phyloP scores from a whole-genome alignment of 1,284 basidiomycete genomes.

The Kalmanozyma brasiliensis region DNA sequence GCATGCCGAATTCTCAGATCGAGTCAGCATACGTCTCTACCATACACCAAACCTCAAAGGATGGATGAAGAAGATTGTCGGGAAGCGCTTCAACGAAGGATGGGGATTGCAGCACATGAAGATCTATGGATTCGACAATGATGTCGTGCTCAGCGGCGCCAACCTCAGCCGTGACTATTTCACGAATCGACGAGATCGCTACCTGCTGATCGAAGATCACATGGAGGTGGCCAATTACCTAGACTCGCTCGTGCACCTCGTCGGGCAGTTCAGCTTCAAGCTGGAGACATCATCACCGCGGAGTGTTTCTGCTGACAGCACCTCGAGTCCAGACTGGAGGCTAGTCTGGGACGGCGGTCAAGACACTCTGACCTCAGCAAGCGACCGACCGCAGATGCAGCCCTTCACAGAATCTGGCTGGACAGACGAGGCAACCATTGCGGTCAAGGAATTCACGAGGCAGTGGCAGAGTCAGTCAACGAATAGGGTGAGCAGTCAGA shows the following conservation, averaged over 20 bases:
- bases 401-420: slow-evolving; percentile 38
- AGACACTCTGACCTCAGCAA: slow-evolving; percentile 2
- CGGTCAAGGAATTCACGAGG: slow-evolving; percentile 43
- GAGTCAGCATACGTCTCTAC: slow-evolving; percentile 81
- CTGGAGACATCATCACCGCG: slow-evolving; percentile 15
- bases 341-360: slow-evolving; percentile 62
- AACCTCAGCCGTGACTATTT: slow-evolving; percentile 96
- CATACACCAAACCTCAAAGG: slow-evolving; percentile 82
- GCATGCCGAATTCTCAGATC: slow-evolving; percentile 73
- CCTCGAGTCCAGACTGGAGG: slow-evolving; percentile 24
- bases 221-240: slow-evolving; percentile 82
- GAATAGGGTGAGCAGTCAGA: neutral
- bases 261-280: slow-evolving; percentile 79
- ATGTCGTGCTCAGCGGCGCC: slow-evolving; percentile 92
- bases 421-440: slow-evolving; percentile 23
- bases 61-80: slow-evolving; percentile 79
- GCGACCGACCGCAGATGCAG: neutral
- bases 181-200: slow-evolving; percentile 92
- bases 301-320: neutral
- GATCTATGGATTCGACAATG: slow-evolving; percentile 91
- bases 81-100: slow-evolving; percentile 94
- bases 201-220: slow-evolving; percentile 79
- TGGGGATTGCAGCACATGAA: slow-evolving; percentile 99
- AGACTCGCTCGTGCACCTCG: slow-evolving; percentile 78
- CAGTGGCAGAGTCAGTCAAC: slow-evolving; percentile 34